Percentiles rank a stretch among this genome's conserved stretches.
phyloP scores from a whole-genome alignment of 805 yeast species.

The Teunomyces atbi region DNA sequence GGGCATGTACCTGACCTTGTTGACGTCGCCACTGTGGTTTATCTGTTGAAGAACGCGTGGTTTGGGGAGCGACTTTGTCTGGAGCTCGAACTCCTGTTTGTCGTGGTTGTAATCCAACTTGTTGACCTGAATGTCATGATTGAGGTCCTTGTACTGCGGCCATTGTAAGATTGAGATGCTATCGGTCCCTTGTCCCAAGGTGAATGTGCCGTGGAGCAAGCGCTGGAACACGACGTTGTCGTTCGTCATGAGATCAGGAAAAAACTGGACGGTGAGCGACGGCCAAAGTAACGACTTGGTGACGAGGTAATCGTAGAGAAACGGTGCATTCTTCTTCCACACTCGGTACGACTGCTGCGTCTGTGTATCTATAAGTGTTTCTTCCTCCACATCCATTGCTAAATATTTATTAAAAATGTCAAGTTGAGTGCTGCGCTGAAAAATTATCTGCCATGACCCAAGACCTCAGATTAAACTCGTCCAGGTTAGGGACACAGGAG shows the following conservation, averaged over 20 bases:
- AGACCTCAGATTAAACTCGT: constrained; percentile 57
- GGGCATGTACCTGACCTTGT: constrained; percentile 72
- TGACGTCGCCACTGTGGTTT: constrained; percentile 70
- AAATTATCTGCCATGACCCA: constrained; percentile 10
- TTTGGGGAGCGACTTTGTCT: constrained; percentile 23
- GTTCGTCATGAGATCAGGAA: constrained; percentile 47
- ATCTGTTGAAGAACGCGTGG: constrained; percentile 52
- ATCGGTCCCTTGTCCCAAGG: constrained; percentile 57
- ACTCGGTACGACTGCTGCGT: constrained; percentile 43
- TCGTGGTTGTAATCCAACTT: constrained; percentile 36
- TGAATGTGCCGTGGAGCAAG: constrained; percentile 60
- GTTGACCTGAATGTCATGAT: constrained; percentile 36
- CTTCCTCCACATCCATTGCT: constrained; percentile 5
- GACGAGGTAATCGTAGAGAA: constrained; percentile 51
- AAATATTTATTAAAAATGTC: background rate
- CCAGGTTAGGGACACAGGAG: constrained; percentile 81
- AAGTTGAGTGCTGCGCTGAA: background rate
- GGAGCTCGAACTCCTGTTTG: constrained; percentile 39
- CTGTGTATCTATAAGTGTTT: constrained; percentile 24
- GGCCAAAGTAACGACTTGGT: constrained; percentile 65
- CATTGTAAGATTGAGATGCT: constrained; percentile 37
- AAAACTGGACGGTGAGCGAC: constrained; percentile 57
- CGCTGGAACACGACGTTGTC: constrained; percentile 27
- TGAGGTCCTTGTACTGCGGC: constrained; percentile 30
- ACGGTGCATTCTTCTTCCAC: constrained; percentile 64